Evolutionary conservation across 176 grass and related monocot genomes (phyloP).

Genomic region (Hsuehochloa calcarea): DNA sequence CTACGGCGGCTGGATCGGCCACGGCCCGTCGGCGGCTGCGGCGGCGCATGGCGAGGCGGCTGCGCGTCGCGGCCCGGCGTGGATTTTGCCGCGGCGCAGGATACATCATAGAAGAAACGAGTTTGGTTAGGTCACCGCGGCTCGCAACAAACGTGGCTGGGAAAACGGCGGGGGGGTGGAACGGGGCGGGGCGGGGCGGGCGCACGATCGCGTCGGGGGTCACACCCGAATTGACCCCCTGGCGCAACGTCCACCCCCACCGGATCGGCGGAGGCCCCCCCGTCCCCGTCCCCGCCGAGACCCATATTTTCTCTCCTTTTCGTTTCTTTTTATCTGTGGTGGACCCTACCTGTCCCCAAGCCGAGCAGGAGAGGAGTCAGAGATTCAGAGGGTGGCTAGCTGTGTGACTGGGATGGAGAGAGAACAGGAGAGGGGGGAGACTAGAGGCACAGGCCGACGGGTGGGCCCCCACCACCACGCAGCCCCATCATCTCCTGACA

Average conservation of each 20-base stretch:
- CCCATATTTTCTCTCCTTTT: not conserved
- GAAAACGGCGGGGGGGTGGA: not conserved
- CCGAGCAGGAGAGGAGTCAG: constrained; percentile 9
- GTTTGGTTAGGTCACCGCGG: not conserved
- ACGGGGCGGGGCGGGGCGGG: not conserved
- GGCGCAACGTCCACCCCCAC: not conserved
- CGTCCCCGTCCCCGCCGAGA: too few species aligned
- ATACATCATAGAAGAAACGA: not conserved
- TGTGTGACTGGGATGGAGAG: constrained; percentile 22
- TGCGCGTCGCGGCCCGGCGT: too few species aligned
- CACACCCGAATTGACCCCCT: constrained; percentile 19
- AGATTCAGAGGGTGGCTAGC: constrained; percentile 21
- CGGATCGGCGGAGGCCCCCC: not conserved
- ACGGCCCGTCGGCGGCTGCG: too few species aligned
- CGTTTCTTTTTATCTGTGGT: constrained; percentile 21
- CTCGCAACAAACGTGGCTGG: not conserved
- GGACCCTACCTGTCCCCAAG: constrained; percentile 26
- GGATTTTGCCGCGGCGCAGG: too few species aligned
- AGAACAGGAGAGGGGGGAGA: not conserved
- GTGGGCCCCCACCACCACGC: constrained; percentile 39
- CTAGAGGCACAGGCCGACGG: constrained; percentile 3
- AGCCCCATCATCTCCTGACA: constrained; percentile 44
- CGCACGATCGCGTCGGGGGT: constrained; percentile 19
- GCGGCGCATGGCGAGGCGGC: too few species aligned
- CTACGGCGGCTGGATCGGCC: too few species aligned